Conservation (phyloP, 805 yeast species). For the Gaillardinia entomophila region DNA sequence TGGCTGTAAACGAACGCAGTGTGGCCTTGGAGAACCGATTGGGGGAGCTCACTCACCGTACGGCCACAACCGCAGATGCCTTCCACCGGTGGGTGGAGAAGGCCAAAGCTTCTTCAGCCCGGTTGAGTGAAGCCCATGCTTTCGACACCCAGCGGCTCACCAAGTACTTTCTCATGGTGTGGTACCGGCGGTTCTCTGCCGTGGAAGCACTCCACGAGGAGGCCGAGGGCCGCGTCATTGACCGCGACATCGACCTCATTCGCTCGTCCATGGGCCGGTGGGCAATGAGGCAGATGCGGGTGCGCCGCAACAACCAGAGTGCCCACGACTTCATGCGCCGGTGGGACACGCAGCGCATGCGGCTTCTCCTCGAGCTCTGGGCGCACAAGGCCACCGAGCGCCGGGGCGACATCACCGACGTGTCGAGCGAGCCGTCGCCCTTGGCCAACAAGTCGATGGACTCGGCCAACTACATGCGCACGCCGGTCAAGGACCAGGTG, state of each 20-base stretch:
- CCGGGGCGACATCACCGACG: slow-evolving; percentile 1
- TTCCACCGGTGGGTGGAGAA: no score
- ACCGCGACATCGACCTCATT: slow-evolving; percentile 19
- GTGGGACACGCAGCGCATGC: slow-evolving; percentile 22
- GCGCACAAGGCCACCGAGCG: slow-evolving; percentile 16
- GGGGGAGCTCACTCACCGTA: no score
- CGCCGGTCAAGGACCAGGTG: slow-evolving; percentile 28
- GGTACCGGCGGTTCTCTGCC: slow-evolving; percentile 27
- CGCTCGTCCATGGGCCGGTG: slow-evolving; percentile 25
- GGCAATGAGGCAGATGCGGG: slow-evolving; percentile 31
- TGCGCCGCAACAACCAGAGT: slow-evolving; percentile 28
- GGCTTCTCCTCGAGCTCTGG: slow-evolving; percentile 35
- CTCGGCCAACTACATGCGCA: slow-evolving; percentile 19
- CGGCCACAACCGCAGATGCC: no score
- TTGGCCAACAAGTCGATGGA: slow-evolving; percentile 17
- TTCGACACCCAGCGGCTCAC: slow-evolving; percentile 1
- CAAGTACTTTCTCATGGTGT: slow-evolving; percentile 24
- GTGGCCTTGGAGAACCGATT: no score
- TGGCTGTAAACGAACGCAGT: no score
- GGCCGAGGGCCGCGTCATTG: slow-evolving; percentile 24
- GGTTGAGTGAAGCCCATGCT: no score
- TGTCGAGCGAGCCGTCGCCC: slow-evolving; percentile 26
- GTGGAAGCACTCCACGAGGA: slow-evolving; percentile 18
- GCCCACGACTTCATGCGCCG: slow-evolving; percentile 27
- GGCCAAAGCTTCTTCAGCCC: no score